A percentile compares a stretch with the other conserved stretches of the same genome.
Conservation (phyloP, 495 filamentous ascomycete species). For the Xanthoparmelia taractica region DNA sequence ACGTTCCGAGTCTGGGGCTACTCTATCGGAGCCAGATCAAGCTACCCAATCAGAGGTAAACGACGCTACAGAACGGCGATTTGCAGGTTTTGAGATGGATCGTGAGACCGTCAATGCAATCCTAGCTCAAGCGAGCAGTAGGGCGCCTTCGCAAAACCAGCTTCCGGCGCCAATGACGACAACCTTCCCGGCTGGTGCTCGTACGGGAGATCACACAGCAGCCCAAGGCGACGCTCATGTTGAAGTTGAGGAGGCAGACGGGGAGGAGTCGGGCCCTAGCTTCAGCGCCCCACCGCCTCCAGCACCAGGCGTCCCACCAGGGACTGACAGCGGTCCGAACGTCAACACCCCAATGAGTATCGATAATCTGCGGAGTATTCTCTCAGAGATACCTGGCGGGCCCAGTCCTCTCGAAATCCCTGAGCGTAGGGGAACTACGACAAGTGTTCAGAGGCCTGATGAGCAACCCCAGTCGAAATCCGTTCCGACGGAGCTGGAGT, state of each 20-base stretch:
- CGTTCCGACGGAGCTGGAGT: not conserved
- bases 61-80: not conserved
- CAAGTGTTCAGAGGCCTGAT: not conserved
- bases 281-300: constrained; percentile 27
- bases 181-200: not conserved
- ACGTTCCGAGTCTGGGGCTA: constrained; percentile 21
- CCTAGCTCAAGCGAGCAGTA: constrained; percentile 6
- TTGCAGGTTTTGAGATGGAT: constrained; percentile 4
- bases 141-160: not conserved
- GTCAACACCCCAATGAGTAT: constrained; percentile 37
- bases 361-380: constrained; percentile 29
- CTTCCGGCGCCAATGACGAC: not conserved
- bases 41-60: not conserved
- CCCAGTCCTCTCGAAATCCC: not conserved
- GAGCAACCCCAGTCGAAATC: not conserved
- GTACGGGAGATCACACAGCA: not conserved
- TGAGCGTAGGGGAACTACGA: not conserved
- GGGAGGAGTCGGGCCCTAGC: constrained; percentile 17
- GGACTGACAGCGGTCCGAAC: constrained; percentile 22
- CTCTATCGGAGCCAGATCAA: constrained; percentile 3
- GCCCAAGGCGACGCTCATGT: constrained; percentile 26
- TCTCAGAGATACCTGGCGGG: constrained; percentile 38
- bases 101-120: constrained; percentile 10
- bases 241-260: constrained; percentile 28
- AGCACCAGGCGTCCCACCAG: constrained; percentile 26